phyloP scores from a whole-genome alignment of 2,329 filamentous ascomycete genomes.

The Leptographium lundbergii region DNA sequence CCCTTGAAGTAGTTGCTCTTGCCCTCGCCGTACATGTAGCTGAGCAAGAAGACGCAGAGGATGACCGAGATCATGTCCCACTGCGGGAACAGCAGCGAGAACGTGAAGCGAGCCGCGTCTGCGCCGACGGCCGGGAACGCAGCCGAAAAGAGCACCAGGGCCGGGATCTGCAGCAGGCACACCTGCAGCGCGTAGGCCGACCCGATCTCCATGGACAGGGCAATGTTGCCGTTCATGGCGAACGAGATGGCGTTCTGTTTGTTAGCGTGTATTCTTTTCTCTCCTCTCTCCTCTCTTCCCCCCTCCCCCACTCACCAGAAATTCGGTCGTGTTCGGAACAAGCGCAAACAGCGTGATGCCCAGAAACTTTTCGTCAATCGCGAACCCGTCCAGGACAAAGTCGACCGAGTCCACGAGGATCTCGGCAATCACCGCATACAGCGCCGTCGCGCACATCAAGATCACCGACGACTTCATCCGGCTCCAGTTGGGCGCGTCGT shows the following conservation, averaged over 20 bases:
- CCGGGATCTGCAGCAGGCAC: slow-evolving; percentile 86
- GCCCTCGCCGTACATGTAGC: slow-evolving; percentile 94
- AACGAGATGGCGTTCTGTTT: slow-evolving; percentile 92
- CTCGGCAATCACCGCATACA: slow-evolving; percentile 95
- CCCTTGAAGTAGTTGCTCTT: slow-evolving; percentile 99
- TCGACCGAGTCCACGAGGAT: slow-evolving; percentile 96
- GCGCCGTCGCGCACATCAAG: slow-evolving; percentile 72
- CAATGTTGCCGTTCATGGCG: slow-evolving; percentile 99
- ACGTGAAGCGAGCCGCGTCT: slow-evolving; percentile 47
- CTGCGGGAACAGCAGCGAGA: slow-evolving; percentile 88
- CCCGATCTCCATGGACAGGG: slow-evolving; percentile 96
- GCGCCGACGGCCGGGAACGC: slow-evolving; percentile 35
- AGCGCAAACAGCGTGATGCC: slow-evolving; percentile 94
- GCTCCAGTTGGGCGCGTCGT: slow-evolving; percentile 98
- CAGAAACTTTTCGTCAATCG: slow-evolving; percentile 93
- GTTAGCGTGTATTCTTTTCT: neutral
- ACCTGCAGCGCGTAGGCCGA: slow-evolving; percentile 95
- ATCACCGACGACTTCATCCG: slow-evolving; percentile 83
- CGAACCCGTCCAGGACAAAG: slow-evolving; percentile 79
- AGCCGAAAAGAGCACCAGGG: slow-evolving; percentile 82
- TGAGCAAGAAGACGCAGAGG: slow-evolving; percentile 87
- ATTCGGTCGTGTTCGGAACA: slow-evolving; percentile 96
- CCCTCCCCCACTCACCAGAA: slow-evolving; percentile 52
- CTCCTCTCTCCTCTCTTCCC: neutral
- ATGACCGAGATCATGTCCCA: slow-evolving; percentile 99